These are phyloP conservation scores for Simplicillium sp. DNA, from an alignment of 2,329 filamentous ascomycete species.

Conservation along the genomic window DNA sequence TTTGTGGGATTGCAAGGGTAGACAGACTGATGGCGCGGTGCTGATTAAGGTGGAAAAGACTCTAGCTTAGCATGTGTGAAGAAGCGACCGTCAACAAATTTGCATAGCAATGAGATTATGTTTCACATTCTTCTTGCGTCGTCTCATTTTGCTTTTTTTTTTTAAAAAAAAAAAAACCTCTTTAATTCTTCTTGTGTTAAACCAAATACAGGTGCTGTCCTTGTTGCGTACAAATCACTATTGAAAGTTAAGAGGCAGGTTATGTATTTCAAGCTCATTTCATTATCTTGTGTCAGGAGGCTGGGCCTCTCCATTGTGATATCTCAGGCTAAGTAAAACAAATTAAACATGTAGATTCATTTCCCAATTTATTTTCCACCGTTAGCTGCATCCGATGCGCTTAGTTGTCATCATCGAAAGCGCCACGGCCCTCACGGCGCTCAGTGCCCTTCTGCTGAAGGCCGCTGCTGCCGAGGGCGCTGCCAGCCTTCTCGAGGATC, in stretches of 20 bases:
- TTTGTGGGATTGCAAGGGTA: constrained; percentile 60
- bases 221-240: too few relatives aligned
- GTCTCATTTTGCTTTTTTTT: too few relatives aligned
- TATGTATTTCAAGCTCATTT: too few relatives aligned
- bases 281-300: background rate
- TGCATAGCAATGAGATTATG: too few relatives aligned
- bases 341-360: too few relatives aligned
- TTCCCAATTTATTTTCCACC: too few relatives aligned
- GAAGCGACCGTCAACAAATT: too few relatives aligned
- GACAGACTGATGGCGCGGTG: constrained; percentile 56
- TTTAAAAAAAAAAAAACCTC: too few relatives aligned
- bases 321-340: background rate
- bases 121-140: too few relatives aligned
- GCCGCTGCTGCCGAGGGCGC: constrained; percentile 34
- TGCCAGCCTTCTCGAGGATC: constrained; percentile 48
- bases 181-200: too few relatives aligned
- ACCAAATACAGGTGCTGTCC: too few relatives aligned
- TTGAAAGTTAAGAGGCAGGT: too few relatives aligned
- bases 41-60: constrained; percentile 66
- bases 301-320: background rate
- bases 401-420: constrained; percentile 14
- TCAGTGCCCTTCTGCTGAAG: constrained; percentile 37
- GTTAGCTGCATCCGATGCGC: constrained; percentile 1
- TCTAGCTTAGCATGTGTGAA: constrained; percentile 13
- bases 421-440: constrained; percentile 32